Evolutionary conservation across 495 filamentous ascomycete genomes (phyloP), one percentile per base, ranked within the genome.

Genomic region (Aspergillus hancockii): DNA sequence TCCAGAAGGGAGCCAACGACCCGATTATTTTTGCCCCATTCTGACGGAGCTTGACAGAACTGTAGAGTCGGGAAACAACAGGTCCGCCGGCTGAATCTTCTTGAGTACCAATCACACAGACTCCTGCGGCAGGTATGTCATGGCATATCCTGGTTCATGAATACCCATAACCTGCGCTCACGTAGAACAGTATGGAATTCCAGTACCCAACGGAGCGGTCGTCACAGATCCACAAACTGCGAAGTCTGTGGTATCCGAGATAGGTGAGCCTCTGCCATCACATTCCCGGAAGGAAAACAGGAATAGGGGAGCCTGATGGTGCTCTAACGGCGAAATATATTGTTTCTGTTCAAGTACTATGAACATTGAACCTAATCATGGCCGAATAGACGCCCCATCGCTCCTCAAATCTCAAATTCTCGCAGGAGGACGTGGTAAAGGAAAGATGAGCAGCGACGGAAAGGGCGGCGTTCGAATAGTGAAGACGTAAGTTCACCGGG

Each of bases 381-480:
- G 18, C 16, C 28, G 8, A n/a, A 52, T 19, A 73, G 69, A 55
- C 55, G 71, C 65, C n/a, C 69, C 69, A 6, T 70, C 69, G 0
- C 43, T 74, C 0, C 53, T 74, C 0, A 75, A 75, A 54, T 60
- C 71, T 4, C 71, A 75, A 53, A 60, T 75, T 22, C 65, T 71
- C 0, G 68, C 68, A 8, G 71, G 71, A 8, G 71, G 71, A 0
- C 67, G 71, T 8, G 68, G 70, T 0, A 75, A 75, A 52, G 71
- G 71, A 13, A 68, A 55, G 16, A 68, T 62, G 50, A 49, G 54
- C 56, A 75, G 62, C 46, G 71, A 73, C 50, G 63, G 63, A 2
- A 67, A 73, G 65, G 60, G 68, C 25, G 71, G 71, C 8, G 64
- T 75, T 8, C 68, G 68, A 8, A 65, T 71, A 2, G 70, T 71